These are phyloP conservation scores for Podospora comata DNA, from an alignment of 495 filamentous ascomycete genomes.

Conservation along the genomic window DNA sequence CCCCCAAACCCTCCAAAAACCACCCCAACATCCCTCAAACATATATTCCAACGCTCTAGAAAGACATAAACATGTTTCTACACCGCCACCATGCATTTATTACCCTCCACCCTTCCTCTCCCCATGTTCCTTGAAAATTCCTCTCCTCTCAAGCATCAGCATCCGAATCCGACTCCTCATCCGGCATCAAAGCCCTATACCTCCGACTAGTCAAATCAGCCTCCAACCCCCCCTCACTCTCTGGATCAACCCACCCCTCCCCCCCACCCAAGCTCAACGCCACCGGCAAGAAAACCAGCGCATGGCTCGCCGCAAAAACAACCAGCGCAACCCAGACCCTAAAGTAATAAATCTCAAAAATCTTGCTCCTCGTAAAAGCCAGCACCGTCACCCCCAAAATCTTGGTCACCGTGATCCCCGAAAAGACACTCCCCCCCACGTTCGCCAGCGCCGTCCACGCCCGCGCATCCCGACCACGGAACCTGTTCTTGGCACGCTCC, in stretches of 20 bases:
- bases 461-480: slow-evolving; percentile 74
- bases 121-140: no score
- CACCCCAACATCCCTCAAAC: no score
- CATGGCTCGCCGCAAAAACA: slow-evolving; percentile 81
- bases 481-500: slow-evolving; percentile 64
- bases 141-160: not conserved
- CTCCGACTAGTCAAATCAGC: slow-evolving; percentile 65
- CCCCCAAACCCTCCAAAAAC: no score
- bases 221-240: slow-evolving; percentile 77
- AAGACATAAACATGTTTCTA: no score
- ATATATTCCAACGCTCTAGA: no score
- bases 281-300: slow-evolving; percentile 88
- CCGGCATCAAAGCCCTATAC: slow-evolving; percentile 43
- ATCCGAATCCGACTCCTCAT: slow-evolving; percentile 15
- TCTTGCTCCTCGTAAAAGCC: slow-evolving; percentile 93
- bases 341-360: slow-evolving; percentile 99
- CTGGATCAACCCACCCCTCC: slow-evolving; percentile 80
- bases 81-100: no score
- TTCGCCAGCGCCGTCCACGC: slow-evolving; percentile 91
- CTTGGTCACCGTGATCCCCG: slow-evolving; percentile 94
- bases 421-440: slow-evolving; percentile 90
- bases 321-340: slow-evolving; percentile 91
- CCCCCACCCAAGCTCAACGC: slow-evolving; percentile 79
- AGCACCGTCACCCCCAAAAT: slow-evolving; percentile 87
- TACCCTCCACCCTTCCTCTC: no score